Conservation (phyloP, 176 grass and related monocot species). For the Areca catechu region DNA sequence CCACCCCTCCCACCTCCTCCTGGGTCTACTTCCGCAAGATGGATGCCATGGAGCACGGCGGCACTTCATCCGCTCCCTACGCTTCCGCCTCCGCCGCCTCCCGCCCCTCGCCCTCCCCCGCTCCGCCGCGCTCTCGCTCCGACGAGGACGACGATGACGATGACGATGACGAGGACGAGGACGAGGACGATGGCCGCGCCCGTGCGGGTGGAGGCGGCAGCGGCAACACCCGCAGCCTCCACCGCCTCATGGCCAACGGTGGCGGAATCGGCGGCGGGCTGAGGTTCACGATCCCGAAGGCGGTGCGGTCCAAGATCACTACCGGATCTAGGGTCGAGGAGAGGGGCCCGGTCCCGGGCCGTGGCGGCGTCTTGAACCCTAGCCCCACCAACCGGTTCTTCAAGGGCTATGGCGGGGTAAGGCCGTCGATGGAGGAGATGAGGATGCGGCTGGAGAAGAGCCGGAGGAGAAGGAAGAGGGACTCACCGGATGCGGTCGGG, state of each 20-base stretch:
- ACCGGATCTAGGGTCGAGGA: not conserved
- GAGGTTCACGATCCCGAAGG: constrained; percentile 85
- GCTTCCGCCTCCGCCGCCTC: constrained; percentile 11
- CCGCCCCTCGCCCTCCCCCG: constrained; percentile 19
- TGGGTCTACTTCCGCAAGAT: too few relatives aligned
- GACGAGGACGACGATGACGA: constrained; percentile 29
- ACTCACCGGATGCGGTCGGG: constrained; percentile 5
- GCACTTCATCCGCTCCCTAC: constrained; percentile 11
- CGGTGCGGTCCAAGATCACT: constrained; percentile 36
- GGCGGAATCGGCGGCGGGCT: constrained; percentile 43
- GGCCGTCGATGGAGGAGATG: constrained; percentile 12
- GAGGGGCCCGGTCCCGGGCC: constrained; percentile 1
- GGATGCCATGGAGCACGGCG: constrained; percentile 2
- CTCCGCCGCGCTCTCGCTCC: constrained; percentile 37
- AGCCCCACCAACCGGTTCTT: constrained; percentile 9
- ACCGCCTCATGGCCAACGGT: constrained; percentile 86
- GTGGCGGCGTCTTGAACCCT: constrained; percentile 2
- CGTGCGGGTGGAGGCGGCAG: not conserved
- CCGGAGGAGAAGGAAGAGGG: constrained; percentile 19
- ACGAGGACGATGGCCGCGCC: constrained; percentile 17
- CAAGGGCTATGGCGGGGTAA: constrained; percentile 7
- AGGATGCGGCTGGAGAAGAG: constrained; percentile 12
- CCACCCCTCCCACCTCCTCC: constrained; percentile 13
- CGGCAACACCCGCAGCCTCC: constrained; percentile 53
- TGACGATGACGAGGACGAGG: not conserved